These are phyloP conservation scores for Nothopassalora personata DNA, from an alignment of 2,329 filamentous ascomycete genomes.

Conservation along the genomic window DNA sequence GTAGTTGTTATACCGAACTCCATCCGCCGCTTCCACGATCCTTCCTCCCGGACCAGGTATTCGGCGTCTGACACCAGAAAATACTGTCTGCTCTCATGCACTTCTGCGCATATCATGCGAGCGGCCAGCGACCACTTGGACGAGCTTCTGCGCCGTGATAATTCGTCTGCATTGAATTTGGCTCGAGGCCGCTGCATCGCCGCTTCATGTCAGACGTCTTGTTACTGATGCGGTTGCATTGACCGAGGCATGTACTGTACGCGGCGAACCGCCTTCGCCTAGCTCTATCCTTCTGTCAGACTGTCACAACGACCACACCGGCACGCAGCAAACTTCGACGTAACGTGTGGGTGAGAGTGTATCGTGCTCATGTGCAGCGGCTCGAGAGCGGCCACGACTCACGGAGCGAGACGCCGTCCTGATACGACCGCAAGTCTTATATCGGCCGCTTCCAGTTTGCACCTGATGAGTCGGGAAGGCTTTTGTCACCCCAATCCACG, in stretches of 20 bases:
- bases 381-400: too few species aligned
- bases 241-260: not conserved
- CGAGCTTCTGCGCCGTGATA: not conserved
- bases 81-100: not conserved
- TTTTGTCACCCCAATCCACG: too few species aligned
- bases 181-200: not conserved
- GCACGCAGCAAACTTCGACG: not conserved
- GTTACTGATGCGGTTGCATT: not conserved
- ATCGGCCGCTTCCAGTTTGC: too few species aligned
- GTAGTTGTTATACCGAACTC: not conserved
- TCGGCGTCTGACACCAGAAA: not conserved
- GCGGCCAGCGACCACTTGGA: not conserved
- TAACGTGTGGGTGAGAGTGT: not conserved
- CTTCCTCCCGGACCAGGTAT: not conserved
- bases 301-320: not conserved
- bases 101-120: not conserved
- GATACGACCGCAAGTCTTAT: too few species aligned
- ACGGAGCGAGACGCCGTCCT: too few species aligned
- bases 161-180: not conserved
- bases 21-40: not conserved
- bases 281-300: too few species aligned
- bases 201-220: not conserved
- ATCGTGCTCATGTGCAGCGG: too few species aligned
- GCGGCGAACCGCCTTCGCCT: not conserved
- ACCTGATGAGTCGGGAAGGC: too few species aligned